Evolutionary conservation across 805 yeast genomes (phyloP), one percentile per base, ranked within the genome.

Genomic region (Komagataella phaffii): DNA sequence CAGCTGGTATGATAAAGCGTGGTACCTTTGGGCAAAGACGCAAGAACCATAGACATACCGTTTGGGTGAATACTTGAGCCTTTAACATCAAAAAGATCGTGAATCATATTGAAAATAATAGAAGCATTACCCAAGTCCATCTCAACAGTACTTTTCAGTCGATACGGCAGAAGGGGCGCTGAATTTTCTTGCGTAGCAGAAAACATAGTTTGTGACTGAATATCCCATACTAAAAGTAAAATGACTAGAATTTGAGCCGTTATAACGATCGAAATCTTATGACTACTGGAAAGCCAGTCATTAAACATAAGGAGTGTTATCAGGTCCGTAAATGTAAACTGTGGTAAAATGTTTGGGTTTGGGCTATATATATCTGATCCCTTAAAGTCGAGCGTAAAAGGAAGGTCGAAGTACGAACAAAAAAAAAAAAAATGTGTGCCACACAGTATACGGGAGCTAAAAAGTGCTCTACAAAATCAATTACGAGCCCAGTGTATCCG

Each of bases 401-500:
- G 4, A 21, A 3, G 3, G 23, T 30, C 3, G 10, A 30, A 30
- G 10, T n/a, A 30, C 3, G 6, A 21, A 21, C 4, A 21, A 21
- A 21, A 21, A 21, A 21, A 21, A 21, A 19, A 19, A 7, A 30
- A 1, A 4, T 30, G 40, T 30, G 14, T 30, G 40, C 8, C 40
- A 30, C 40, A 30, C 40, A 8, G 14, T 14, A 30, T 21, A 30
- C 4, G n/a, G n/a, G 14, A 10, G 10, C 10, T 24, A 10, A 30
- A 30, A 8, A 30, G 14, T 4, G 14, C 6, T 30, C 14, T 10
- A 10, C n/a, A 30, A 14, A 30, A 30, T 2, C 14, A 30, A 30
- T 30, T 30, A 30, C 6, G 40, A 30, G 12, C 62, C 64, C 49
- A 64, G 51, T 18, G 63, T 63, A 59, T 77, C 95, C 6, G 99